Evolutionary conservation across 305 asterid species (phyloP).

Genomic region (Rubia tinctorum): DNA sequence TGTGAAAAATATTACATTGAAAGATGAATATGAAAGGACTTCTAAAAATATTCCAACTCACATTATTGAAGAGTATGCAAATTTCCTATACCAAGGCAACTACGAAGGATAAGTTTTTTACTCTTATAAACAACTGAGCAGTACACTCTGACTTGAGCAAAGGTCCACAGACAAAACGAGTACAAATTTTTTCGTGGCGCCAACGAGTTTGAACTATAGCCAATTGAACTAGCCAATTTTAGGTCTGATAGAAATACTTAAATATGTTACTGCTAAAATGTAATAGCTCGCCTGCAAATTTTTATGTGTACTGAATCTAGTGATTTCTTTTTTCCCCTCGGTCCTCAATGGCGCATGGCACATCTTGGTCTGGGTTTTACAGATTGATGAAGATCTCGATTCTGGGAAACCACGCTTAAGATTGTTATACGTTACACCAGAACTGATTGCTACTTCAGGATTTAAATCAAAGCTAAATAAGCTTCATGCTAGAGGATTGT

Average conservation of each 20-base stretch:
- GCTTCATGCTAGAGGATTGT: constrained; percentile 78
- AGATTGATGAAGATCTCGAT: constrained; percentile 84
- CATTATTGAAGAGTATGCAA: background rate
- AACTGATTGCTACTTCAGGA: constrained; percentile 80
- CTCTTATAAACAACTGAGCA: background rate
- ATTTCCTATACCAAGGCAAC: background rate
- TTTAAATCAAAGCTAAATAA: constrained; percentile 71
- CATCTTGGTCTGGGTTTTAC: constrained; percentile 24
- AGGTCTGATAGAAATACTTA: background rate
- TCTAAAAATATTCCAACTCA: background rate
- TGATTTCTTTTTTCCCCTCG: background rate
- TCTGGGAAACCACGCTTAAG: constrained; percentile 86
- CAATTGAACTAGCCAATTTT: background rate
- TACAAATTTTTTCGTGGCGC: background rate
- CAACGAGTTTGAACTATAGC: background rate
- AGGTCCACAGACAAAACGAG: background rate
- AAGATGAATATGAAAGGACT: background rate
- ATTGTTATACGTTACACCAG: constrained; percentile 93
- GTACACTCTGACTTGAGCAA: background rate
- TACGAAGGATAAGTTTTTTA: background rate
- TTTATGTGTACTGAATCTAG: background rate
- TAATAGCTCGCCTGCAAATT: background rate
- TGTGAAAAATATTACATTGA: background rate
- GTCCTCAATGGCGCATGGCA: background rate
- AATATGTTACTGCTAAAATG: background rate